phyloP scores from a whole-genome alignment of 352 stramenopile genomes.

The Plasmopara muralis region DNA sequence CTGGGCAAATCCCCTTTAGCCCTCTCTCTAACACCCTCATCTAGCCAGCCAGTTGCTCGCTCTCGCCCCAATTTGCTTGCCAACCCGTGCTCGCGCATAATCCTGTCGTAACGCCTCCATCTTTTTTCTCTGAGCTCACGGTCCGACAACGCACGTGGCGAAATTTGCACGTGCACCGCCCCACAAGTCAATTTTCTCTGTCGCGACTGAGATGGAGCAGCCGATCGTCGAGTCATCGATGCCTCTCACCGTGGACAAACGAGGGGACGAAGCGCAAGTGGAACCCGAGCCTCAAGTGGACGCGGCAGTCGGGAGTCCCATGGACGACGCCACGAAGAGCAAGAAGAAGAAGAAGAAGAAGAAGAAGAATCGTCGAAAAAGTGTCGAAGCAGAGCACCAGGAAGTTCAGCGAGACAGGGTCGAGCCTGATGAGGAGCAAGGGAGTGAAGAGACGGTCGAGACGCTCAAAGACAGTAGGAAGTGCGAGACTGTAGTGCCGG shows the following conservation, averaged over 20 bases:
- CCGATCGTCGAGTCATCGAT: constrained; percentile 1
- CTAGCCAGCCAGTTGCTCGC: not conserved
- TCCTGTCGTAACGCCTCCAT: not conserved
- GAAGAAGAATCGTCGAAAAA: constrained; percentile 26
- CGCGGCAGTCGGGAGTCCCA: not conserved
- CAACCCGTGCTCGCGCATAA: not conserved
- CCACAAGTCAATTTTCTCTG: constrained; percentile 9
- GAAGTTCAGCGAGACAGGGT: constrained; percentile 6
- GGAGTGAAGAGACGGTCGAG: constrained; percentile 2
- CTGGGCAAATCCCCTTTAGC: too few relatives aligned
- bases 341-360: constrained; percentile 33
- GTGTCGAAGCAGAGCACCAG: constrained; percentile 19
- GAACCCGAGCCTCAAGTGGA: constrained; percentile 23
- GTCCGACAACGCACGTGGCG: not conserved
- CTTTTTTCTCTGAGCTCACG: not conserved
- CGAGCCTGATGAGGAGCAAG: constrained; percentile 6
- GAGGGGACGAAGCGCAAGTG: constrained; percentile 6
- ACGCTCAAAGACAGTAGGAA: not conserved
- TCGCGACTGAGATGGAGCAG: constrained; percentile 6
- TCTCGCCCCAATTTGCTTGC: not conserved
- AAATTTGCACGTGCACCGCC: not conserved
- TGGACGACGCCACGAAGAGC: constrained; percentile 9
- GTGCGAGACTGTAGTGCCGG: not conserved
- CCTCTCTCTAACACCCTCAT: not conserved
- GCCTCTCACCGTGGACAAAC: constrained; percentile 4